phyloP scores from a whole-genome alignment of 1,139 yeast genomes.

The Meyerozyma smithsonii region DNA sequence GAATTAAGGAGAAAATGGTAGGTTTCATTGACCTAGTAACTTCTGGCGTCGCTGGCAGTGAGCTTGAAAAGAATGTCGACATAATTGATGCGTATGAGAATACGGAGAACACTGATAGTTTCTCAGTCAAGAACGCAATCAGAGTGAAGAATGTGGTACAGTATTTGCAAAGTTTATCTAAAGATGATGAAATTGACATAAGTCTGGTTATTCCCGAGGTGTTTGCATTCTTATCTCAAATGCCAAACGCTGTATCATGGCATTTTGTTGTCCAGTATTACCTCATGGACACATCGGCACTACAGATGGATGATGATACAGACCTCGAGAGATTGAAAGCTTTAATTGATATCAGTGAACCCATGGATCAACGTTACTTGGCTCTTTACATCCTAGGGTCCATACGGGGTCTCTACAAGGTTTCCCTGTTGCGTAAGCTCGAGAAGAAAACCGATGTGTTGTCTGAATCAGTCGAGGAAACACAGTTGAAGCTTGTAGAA shows the following conservation, averaged over 20 bases:
- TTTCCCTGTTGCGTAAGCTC: conserved; percentile 12
- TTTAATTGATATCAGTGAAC: conserved; percentile 7
- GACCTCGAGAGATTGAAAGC: conserved; percentile 19
- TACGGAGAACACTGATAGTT: conserved; percentile 15
- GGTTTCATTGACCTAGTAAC: conserved; percentile 25
- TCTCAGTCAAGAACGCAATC: conserved; percentile 10
- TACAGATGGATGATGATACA: conserved; percentile 16
- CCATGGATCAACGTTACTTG: conserved; percentile 11
- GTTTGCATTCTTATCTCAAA: conserved; percentile 8
- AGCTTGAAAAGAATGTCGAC: conserved; percentile 19
- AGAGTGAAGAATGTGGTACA: conserved; percentile 20
- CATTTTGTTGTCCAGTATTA: conserved; percentile 36
- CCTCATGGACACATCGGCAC: conserved; percentile 38
- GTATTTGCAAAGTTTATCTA: conserved; percentile 13
- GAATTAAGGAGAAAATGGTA: conserved; percentile 29
- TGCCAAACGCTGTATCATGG: conserved; percentile 20
- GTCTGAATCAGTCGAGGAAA: conserved; percentile 15
- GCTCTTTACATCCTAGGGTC: conserved; percentile 19
- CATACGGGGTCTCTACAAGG: conserved; percentile 23
- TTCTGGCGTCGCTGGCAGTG: conserved; percentile 12
- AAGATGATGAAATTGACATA: conserved; percentile 6
- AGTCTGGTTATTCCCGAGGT: conserved; percentile 7
- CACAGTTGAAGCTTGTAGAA: conserved; percentile 17
- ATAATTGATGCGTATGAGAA: conserved; percentile 20
- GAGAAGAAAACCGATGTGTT: conserved; percentile 13